Evolutionary conservation across 768 basidiomycete genomes (phyloP), one percentile per base, ranked within the genome.

Genomic region (Tulasnella sp.): DNA sequence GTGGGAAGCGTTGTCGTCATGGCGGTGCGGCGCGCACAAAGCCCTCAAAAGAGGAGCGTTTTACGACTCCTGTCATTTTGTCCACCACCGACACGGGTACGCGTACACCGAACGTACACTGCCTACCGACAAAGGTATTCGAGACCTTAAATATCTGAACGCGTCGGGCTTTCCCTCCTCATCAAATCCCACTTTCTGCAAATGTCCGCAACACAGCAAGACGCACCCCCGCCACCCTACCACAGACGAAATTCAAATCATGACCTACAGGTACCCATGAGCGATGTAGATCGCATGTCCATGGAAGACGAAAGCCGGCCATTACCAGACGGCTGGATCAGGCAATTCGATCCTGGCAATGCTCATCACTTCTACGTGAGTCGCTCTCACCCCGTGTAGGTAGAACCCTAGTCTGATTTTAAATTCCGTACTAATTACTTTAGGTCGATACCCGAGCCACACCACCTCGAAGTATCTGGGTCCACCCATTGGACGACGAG

Each of bases 391-490:
- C 31, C 22, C 71, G 77, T n/a, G n/a, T n/a, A 29, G 54, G 34
- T 36, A 37, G 17, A 49, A 58, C 17, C 34, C 40, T 74, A 25
- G n/a, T 36, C 70, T 75, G 25, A 36, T 73, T 25, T 58, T 8
- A 39, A 64, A 31, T 31, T 70, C 37, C 12, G 52, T 49, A 77
- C 25, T n/a, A 73, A 64, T 45, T 71, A 71, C 67, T 71, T 0
- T 68, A 91, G 89, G 89, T 91, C 22, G 90, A 93, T 77, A 91
- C 90, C 0, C 84, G 82, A 76, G 87, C 88, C 0, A 84, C 81
- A 9, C 91, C 92, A 9, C 88, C 90, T 0, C 87, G 91, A 0
- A 85, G 88, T 0, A 91, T 89, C 79, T 93, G 91, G 92, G 85
- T 85, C 0, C 91, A 93, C 80, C 91, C 92, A 1, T 88, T 88